These are phyloP conservation scores for Hyphopichia khmerensis DNA, from an alignment of 1,139 yeast genomes.

Conservation along the genomic window DNA sequence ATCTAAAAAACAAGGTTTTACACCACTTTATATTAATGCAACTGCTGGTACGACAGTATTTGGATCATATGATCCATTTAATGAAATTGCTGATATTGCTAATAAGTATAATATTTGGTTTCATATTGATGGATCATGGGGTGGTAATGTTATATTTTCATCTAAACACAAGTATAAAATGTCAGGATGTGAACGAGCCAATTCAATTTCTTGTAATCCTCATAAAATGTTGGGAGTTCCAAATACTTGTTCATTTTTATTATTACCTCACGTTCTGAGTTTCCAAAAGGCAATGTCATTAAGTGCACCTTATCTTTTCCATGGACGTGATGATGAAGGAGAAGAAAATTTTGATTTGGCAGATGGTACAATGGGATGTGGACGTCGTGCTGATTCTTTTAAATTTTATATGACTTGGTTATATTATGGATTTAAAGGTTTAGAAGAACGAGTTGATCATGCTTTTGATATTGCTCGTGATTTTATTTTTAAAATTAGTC, in stretches of 20 bases:
- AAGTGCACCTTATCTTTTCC: constrained; percentile 81
- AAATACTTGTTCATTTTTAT: constrained; percentile 76
- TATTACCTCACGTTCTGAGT: constrained; percentile 64
- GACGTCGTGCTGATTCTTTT: constrained; percentile 80
- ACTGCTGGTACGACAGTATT: constrained; percentile 91
- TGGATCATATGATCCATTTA: constrained; percentile 77
- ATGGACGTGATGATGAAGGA: constrained; percentile 49
- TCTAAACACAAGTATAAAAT: constrained; percentile 45
- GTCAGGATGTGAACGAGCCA: constrained; percentile 63
- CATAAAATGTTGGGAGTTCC: constrained; percentile 93
- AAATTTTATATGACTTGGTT: constrained; percentile 81
- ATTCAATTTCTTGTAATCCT: constrained; percentile 82
- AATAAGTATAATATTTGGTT: constrained; percentile 61
- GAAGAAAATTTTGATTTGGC: constrained; percentile 75
- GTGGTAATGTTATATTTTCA: constrained; percentile 79
- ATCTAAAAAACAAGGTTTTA: constrained; percentile 52
- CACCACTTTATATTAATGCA: constrained; percentile 75
- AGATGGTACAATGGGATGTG: constrained; percentile 93
- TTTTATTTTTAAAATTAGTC: constrained; percentile 47
- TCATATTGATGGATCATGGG: constrained; percentile 92
- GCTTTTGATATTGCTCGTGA: constrained; percentile 65
- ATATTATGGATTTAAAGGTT: constrained; percentile 68
- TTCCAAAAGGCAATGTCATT: constrained; percentile 76
- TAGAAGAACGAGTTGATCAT: constrained; percentile 62
- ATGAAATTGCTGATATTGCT: constrained; percentile 54